Evolutionary conservation across 2,329 filamentous ascomycete species (phyloP), one percentile per base, ranked within the genome.

Genomic region (Colletotrichum spinosum): DNA sequence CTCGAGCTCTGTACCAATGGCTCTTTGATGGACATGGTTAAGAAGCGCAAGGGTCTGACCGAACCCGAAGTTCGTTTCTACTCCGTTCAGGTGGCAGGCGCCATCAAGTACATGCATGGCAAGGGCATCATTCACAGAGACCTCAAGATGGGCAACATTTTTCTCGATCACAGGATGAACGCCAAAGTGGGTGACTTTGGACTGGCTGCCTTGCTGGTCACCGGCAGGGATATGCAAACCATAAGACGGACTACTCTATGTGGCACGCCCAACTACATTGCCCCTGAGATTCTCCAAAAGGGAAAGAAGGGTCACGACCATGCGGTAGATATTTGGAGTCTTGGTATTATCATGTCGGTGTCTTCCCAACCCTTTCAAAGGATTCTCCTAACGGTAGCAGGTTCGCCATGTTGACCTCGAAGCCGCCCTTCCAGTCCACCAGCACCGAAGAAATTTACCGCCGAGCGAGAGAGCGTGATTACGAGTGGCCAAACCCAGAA

Each of bases 101-200:
- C 96, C 42, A 95, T 99, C 79, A 98, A 98, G 79, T 99, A 99
- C 76, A 92, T 99, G 83, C 97, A 99, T 78, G 90, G 90, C 73
- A 92, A 97, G 75, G 96, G 95, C 69, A 97, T 99, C 68, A 97
- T 98, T 54, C 96, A 99, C 78, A 89, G 96, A 54, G 96, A 99
- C 78, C 80, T 99, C 71, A 99, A 99, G 80, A 98, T 97, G 84
- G 97, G 96, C 53, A 99, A 99, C 76, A 90, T 99, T 70, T 99
- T 99, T 73, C 84, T 99, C 56, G 96, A 99, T 77, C 88, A 88
- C 58, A 85, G 94, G 70, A 97, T 99, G 95, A 97, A 99, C 74
- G 91, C 97, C 72, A 99, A 99, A 77, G 93, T 99, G 72, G 96
- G 96, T 49, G 96, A 99, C 77, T 99, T 99, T 80, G 96, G 96